A percentile compares a stretch with the other conserved stretches of the same genome.
Conservation (phyloP, 23 red algal species). For the Chondrus crispus region DNA sequence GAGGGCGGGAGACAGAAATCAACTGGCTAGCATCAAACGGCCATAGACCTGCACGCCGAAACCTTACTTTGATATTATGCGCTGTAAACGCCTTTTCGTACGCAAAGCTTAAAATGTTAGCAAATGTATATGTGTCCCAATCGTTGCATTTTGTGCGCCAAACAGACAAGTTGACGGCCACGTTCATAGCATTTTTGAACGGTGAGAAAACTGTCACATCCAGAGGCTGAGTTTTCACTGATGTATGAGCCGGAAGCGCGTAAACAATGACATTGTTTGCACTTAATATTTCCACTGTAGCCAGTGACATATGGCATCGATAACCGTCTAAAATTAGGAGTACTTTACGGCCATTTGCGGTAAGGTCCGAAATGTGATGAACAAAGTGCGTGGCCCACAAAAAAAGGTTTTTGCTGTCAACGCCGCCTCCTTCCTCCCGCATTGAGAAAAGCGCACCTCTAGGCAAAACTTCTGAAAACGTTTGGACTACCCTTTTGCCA, state of each 20-base stretch:
- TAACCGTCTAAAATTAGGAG: conserved; percentile 32
- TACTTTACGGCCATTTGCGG: not conserved
- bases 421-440: not conserved
- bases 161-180: not conserved
- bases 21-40: not conserved
- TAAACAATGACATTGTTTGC: conserved; percentile 16
- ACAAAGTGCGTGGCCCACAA: conserved; percentile 1
- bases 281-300: not conserved
- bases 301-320: conserved; percentile 24
- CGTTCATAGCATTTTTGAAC: not conserved
- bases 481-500: not conserved
- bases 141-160: not conserved
- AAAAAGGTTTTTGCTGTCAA: not conserved
- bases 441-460: not conserved
- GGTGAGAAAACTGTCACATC: not conserved
- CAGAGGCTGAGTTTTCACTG: conserved; percentile 4
- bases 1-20: not conserved
- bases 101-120: not conserved
- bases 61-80: not conserved
- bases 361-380: not conserved
- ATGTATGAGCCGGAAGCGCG: conserved; percentile 6
- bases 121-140: not conserved
- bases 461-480: not conserved
- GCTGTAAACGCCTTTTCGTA: not conserved
- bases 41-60: not conserved